Evolutionary conservation across 805 yeast species (phyloP), one percentile per base, ranked within the genome.

Genomic region (Candida anglica): DNA sequence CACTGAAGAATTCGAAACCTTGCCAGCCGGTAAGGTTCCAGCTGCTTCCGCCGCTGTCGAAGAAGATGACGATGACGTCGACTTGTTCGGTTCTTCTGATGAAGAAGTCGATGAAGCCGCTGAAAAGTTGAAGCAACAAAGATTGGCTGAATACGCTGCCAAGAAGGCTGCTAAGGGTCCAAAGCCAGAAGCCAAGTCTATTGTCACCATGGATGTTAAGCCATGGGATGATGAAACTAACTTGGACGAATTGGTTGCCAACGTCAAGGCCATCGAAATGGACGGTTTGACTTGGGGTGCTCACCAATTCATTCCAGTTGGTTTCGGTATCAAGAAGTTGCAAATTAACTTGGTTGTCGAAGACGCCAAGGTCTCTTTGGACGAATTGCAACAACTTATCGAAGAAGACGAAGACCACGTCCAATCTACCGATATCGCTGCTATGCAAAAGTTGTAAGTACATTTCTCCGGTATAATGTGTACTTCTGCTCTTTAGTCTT

Each of bases 171-270:
- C 91, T 53, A 85, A 85, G 75, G 94, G 94, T 65, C 87, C 98
- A 58, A 88, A 88, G 80, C 88, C 98, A 59, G 96, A 96, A 70
- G 97, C 98, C 63, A 93, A 93, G 79, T 86, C 97, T 43, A 73
- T 88, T 52, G 96, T 93, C 60, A 91, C 99, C 60, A 63, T 93
- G 57, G 98, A 93, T 57, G 95, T 93, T 56, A 93, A 93, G 82
- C 98, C 97, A 74, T 93, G 99, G 99, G 98, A 93, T 71, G 98
- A 93, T 62, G 98, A 93, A 79, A 93, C 99, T 54, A 82, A 91
- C 64, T 77, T 93, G 64, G 95, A 93, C 45, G 82, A 81, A 69
- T 63, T 93, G 73, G 69, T 86, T 53, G 89, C 83, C 45, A 78
- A 79, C 70, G 96, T 88, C 60, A 89, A 87, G 79, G 60, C 76